Conservation (phyloP, 164 flowering plant genomes). For the Paratinospora sagittata region DNA sequence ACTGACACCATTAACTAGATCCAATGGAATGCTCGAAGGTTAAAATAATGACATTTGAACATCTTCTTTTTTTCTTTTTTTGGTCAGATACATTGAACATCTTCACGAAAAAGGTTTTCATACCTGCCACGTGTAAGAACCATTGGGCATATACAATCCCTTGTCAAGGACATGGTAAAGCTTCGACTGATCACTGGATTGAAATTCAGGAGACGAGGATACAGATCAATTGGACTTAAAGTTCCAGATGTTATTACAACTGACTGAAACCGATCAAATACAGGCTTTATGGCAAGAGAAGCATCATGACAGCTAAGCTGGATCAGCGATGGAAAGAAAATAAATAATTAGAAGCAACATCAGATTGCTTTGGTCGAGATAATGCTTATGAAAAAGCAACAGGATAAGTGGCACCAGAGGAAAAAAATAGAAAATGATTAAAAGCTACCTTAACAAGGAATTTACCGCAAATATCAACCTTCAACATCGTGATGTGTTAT, state of each 20-base stretch:
- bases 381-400: no score
- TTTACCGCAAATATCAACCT: no score
- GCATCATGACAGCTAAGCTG: slow-evolving; percentile 99
- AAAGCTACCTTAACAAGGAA: no score
- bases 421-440: no score
- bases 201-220: slow-evolving; percentile 94
- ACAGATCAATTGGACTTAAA: slow-evolving; percentile 92
- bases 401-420: no score
- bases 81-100: background rate
- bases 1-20: background rate
- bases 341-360: background rate
- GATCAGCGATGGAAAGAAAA: slow-evolving; percentile 10
- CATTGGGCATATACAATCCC: slow-evolving; percentile 99
- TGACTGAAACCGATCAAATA: slow-evolving; percentile 92
- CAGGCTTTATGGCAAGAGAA: slow-evolving; percentile 96
- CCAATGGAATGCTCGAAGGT: background rate
- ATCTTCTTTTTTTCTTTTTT: no score
- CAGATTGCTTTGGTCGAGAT: background rate
- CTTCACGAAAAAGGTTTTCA: slow-evolving; percentile 4
- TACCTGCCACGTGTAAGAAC: slow-evolving; percentile 99
- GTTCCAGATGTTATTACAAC: slow-evolving; percentile 99
- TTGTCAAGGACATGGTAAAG: slow-evolving; percentile 91
- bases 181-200: slow-evolving; percentile 96
- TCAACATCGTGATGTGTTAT: no score
- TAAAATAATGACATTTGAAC: no score